Evolutionary conservation across 495 filamentous ascomycete genomes (phyloP).

Genomic region (Sabuloglossum arenarium): DNA sequence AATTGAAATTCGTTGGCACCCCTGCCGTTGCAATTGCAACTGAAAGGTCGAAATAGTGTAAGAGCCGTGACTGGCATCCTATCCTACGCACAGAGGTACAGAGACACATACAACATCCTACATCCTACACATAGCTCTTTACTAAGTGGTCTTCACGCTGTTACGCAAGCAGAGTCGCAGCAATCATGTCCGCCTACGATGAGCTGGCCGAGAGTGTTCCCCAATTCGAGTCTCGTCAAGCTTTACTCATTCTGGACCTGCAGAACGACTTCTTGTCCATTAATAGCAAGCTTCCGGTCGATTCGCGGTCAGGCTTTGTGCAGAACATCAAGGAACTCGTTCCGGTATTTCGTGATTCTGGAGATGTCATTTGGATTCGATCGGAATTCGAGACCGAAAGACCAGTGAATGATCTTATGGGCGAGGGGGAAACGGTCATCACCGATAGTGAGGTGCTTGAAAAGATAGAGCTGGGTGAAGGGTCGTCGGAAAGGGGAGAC

Average conservation of each 20-base stretch:
- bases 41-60: neutral
- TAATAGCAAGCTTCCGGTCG: slow-evolving; percentile 45
- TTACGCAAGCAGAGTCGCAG: too few relatives aligned
- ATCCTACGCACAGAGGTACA: neutral
- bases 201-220: slow-evolving; percentile 19
- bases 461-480: neutral
- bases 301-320: slow-evolving; percentile 42
- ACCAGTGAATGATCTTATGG: slow-evolving; percentile 13
- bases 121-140: too few relatives aligned
- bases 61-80: too few relatives aligned
- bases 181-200: slow-evolving; percentile 27
- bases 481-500: neutral
- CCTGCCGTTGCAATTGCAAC: neutral
- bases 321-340: slow-evolving; percentile 43
- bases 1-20: neutral
- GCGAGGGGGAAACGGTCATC: slow-evolving; percentile 22
- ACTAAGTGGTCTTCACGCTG: too few relatives aligned
- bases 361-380: slow-evolving; percentile 77
- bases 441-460: slow-evolving; percentile 11
- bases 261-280: slow-evolving; percentile 78
- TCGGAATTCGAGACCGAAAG: slow-evolving; percentile 49
- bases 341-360: slow-evolving; percentile 50
- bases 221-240: slow-evolving; percentile 51
- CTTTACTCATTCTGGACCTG: slow-evolving; percentile 65
- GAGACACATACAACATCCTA: neutral